A percentile compares a stretch with the other conserved stretches of the same genome.
phyloP scores from a whole-genome alignment of 257 asterid species.

The Sherardia arvensis region DNA sequence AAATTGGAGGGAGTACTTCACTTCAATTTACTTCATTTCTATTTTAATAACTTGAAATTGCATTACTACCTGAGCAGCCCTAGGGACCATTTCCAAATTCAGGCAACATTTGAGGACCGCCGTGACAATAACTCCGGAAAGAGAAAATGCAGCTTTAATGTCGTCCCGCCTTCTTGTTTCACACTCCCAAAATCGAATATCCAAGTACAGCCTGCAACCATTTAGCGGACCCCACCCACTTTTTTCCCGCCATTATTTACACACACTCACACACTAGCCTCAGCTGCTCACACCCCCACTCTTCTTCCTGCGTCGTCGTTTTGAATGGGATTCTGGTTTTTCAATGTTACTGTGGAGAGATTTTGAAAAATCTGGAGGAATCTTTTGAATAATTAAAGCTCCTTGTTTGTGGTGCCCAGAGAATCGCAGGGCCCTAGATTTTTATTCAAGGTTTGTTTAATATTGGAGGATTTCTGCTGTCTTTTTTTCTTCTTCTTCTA shows the following conservation, averaged over 20 bases:
- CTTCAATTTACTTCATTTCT: no score
- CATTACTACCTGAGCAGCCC: no score
- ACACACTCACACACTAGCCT: neutral
- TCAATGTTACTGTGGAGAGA: neutral
- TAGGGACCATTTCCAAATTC: neutral
- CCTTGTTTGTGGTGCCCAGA: neutral
- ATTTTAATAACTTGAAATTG: no score
- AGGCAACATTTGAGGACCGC: neutral
- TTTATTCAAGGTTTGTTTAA: neutral
- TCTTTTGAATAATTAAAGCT: neutral
- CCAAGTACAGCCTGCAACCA: neutral
- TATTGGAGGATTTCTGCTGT: neutral
- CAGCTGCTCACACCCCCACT: neutral
- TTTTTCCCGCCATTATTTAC: neutral
- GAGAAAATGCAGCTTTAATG: neutral
- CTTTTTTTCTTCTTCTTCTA: neutral
- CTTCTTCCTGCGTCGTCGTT: neutral
- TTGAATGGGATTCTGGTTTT: neutral
- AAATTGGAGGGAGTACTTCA: no score
- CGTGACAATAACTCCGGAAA: neutral
- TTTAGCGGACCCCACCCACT: neutral
- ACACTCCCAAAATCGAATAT: constrained; percentile 4
- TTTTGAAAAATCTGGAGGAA: neutral
- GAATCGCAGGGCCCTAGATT: neutral
- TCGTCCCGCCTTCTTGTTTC: constrained; percentile 1